Base-by-base conservation (phyloP, 108 stramenopile genomes). In the Licmophora abbreviata region DNA sequence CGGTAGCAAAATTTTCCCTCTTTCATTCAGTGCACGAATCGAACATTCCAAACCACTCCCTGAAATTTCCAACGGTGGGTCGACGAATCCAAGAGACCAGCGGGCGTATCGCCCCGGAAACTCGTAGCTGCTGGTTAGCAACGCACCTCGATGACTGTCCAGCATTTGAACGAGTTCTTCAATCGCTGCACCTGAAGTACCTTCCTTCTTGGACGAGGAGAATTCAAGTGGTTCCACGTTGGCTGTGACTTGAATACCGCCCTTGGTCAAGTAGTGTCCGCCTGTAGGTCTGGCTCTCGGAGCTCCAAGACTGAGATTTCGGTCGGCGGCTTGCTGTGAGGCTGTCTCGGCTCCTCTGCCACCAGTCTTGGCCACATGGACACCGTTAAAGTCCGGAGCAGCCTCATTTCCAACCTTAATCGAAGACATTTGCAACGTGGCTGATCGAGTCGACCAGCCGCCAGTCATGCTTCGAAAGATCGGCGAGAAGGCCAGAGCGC, bases 41-140 rank as follows among this genome's bases (percentile, higher is more conserved):
- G 81, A 91, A 62, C 95, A 97, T 23, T 69, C 52, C 33, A 66
- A 46, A n/a, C 73, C 88, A 14, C 63, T 61, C 12, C 95, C 93
- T 1, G 85, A 75, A 23, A 97, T 63, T 58, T 91, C 85, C 58
- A 97, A 56, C 3, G 95, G 95, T 12, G 96, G 96, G 58, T 97
- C 88, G 37, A 87, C 74, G 59, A 97, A 96, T 25, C 95, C 87
- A 2, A 93, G 68, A 1, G 91, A 93, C 91, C 91, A 93, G 46
- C 86, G 84, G 32, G 91, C 86, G 61, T 91, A 91, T 58, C 96
- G 76, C 51, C 96, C 96, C 3, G 96, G 96, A 64, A 95, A 97
- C 58, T 97, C 96, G 65, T 95, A 97, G 18, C 82, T 78, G 26
- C 79, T 83, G 18, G 82, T 72, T 46, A 97, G 67, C 44, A 97